phyloP scores from a whole-genome alignment of 352 stramenopile species.

The Pythium guiyangense region DNA sequence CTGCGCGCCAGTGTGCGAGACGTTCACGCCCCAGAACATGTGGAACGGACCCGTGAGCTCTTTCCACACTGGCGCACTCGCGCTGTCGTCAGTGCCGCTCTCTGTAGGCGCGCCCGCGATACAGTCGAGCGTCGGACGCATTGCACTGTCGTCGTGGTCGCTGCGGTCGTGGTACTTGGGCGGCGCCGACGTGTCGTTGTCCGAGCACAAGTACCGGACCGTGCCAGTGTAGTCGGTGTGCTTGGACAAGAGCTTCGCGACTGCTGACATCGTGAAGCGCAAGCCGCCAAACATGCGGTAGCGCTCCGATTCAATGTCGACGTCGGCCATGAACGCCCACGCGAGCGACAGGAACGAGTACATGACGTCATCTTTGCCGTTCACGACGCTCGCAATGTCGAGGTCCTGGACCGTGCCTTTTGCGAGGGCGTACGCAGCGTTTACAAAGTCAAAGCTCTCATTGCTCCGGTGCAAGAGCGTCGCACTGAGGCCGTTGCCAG shows the following conservation, averaged over 20 bases:
- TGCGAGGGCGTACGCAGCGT: constrained; percentile 56
- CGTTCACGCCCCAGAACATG: constrained; percentile 64
- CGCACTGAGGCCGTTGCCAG: constrained; percentile 61
- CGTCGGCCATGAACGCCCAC: constrained; percentile 77
- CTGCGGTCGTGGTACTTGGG: constrained; percentile 32
- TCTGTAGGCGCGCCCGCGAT: not conserved
- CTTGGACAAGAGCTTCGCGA: constrained; percentile 36
- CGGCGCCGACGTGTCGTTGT: constrained; percentile 20
- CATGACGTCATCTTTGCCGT: constrained; percentile 44
- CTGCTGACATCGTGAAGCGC: constrained; percentile 44
- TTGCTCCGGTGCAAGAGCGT: constrained; percentile 44
- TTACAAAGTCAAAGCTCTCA: constrained; percentile 46
- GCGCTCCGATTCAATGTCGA: constrained; percentile 70
- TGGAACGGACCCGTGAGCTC: constrained; percentile 43
- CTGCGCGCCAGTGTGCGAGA: constrained; percentile 42
- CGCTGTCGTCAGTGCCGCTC: constrained; percentile 8
- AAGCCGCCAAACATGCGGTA: constrained; percentile 51
- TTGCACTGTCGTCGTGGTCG: constrained; percentile 3
- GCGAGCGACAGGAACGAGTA: constrained; percentile 82
- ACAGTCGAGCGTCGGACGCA: constrained; percentile 20
- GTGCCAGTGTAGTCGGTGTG: constrained; percentile 35
- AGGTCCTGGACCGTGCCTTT: constrained; percentile 62
- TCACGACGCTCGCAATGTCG: constrained; percentile 44
- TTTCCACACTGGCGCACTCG: constrained; percentile 15
- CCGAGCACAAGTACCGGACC: constrained; percentile 31